These are phyloP conservation scores for Neopestalotiopsis sp. DNA, from an alignment of 2,329 filamentous ascomycete species.

Conservation along the genomic window DNA sequence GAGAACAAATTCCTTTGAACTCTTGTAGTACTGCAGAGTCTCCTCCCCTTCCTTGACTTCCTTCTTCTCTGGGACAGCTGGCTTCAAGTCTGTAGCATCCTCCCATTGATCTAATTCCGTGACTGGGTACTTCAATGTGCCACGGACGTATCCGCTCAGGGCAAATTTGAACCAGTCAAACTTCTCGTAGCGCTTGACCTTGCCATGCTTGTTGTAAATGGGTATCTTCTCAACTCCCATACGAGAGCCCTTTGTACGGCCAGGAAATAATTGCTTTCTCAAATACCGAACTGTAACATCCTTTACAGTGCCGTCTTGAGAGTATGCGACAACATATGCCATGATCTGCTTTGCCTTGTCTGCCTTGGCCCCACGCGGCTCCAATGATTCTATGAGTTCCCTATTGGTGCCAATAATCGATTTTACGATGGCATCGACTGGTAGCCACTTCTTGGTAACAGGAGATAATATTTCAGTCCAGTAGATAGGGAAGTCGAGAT, in stretches of 20 bases:
- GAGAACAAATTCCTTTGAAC: constrained; percentile 83
- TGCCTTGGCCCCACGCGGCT: constrained; percentile 81
- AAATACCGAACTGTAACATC: constrained; percentile 94
- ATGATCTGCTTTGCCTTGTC: constrained; percentile 89
- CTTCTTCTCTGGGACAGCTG: constrained; percentile 75
- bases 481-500: constrained; percentile 85
- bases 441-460: constrained; percentile 76
- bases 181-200: constrained; percentile 75
- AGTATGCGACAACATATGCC: constrained; percentile 85
- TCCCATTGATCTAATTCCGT: constrained; percentile 81
- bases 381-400: constrained; percentile 75
- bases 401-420: constrained; percentile 72
- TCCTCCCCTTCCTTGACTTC: constrained; percentile 76
- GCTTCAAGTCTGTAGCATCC: constrained; percentile 76
- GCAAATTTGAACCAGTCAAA: constrained; percentile 89
- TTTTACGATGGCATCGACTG: constrained; percentile 78
- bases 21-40: constrained; percentile 87
- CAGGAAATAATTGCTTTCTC: constrained; percentile 79
- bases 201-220: constrained; percentile 77
- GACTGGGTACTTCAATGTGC: constrained; percentile 52
- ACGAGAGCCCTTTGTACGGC: constrained; percentile 85
- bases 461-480: constrained; percentile 92
- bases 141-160: constrained; percentile 72
- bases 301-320: constrained; percentile 85
- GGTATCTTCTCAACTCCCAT: constrained; percentile 81